Conservation (phyloP, 1,139 yeast species). For the Zygosaccharomyces pseudobailii region DNA sequence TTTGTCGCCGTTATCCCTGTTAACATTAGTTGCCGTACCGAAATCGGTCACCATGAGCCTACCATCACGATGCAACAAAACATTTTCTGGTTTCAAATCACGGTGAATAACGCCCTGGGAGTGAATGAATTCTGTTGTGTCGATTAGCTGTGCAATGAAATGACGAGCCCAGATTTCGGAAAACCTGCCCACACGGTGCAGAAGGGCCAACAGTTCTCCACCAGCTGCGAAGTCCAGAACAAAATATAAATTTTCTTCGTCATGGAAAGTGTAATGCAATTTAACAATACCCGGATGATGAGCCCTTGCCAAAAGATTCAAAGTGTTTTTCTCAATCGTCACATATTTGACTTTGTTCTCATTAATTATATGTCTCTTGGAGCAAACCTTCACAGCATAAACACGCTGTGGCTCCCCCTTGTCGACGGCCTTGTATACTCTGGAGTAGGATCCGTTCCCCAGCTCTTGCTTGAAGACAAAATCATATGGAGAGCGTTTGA, state of each 20-base stretch:
- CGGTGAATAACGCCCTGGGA: constrained; percentile 74
- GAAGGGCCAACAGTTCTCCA: constrained; percentile 80
- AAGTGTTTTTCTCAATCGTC: constrained; percentile 89
- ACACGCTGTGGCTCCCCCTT: constrained; percentile 35
- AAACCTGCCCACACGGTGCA: constrained; percentile 72
- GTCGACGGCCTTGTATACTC: constrained; percentile 84
- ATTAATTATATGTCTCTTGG: constrained; percentile 88
- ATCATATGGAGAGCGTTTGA: constrained; percentile 69
- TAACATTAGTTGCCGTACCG: constrained; percentile 65
- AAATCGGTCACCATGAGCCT: constrained; percentile 73
- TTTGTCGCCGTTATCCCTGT: constrained; percentile 36
- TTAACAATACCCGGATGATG: constrained; percentile 86
- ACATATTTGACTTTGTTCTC: constrained; percentile 95
- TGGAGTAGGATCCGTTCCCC: constrained; percentile 96
- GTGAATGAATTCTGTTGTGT: constrained; percentile 70
- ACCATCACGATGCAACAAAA: constrained; percentile 58
- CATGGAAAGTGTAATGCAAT: constrained; percentile 90
- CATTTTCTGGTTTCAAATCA: constrained; percentile 76
- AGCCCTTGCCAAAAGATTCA: constrained; percentile 63
- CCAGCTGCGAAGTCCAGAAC: constrained; percentile 90
- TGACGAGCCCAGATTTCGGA: constrained; percentile 75
- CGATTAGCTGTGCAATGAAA: constrained; percentile 68
- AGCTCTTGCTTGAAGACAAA: constrained; percentile 80
- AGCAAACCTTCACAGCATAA: constrained; percentile 87
- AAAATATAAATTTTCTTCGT: constrained; percentile 78